Percentiles rank a stretch among this genome's conserved stretches.
phyloP scores from a whole-genome alignment of 2,329 filamentous ascomycete species.

The Fusarium buxicola region DNA sequence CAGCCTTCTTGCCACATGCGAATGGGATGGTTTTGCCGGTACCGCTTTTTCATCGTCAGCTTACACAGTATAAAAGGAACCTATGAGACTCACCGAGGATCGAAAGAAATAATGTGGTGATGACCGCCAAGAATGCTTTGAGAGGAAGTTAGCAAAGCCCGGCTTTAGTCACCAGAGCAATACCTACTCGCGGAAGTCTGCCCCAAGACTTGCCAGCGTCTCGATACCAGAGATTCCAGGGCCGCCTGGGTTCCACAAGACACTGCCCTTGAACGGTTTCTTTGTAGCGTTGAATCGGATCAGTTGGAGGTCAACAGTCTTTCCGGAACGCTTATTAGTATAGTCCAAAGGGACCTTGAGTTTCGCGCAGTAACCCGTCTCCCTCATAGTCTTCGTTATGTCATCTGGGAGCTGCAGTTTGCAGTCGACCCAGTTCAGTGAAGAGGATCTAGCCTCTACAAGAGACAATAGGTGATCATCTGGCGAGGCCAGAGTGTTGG shows the following conservation, averaged over 20 bases:
- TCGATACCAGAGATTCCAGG: constrained; percentile 45
- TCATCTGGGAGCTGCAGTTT: too few species aligned
- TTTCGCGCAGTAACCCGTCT: constrained; percentile 47
- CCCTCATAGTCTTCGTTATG: too few species aligned
- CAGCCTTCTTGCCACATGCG: constrained; percentile 5
- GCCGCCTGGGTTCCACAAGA: constrained; percentile 55
- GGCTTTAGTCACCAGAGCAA: fast-evolving
- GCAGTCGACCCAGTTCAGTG: too few species aligned
- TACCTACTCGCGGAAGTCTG: constrained; percentile 23
- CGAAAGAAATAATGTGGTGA: constrained; percentile 34
- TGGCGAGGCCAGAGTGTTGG: too few species aligned
- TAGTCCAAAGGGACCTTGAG: constrained; percentile 56
- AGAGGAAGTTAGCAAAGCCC: neutral
- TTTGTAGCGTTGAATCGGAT: constrained; percentile 47
- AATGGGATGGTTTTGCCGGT: constrained; percentile 36
- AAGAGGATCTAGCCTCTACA: too few species aligned
- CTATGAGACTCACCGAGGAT: constrained; percentile 30
- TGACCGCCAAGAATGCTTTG: constrained; percentile 28
- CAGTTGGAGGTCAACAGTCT: constrained; percentile 49
- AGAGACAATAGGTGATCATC: too few species aligned
- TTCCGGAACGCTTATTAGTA: constrained; percentile 39
- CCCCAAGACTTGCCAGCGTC: constrained; percentile 18
- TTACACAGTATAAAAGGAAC: fast-evolving
- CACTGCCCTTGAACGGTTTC: constrained; percentile 50
- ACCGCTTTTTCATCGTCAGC: constrained; percentile 14